These are phyloP conservation scores for Colletotrichum higginsianum DNA, from an alignment of 2,329 filamentous ascomycete species.

Conservation along the genomic window DNA sequence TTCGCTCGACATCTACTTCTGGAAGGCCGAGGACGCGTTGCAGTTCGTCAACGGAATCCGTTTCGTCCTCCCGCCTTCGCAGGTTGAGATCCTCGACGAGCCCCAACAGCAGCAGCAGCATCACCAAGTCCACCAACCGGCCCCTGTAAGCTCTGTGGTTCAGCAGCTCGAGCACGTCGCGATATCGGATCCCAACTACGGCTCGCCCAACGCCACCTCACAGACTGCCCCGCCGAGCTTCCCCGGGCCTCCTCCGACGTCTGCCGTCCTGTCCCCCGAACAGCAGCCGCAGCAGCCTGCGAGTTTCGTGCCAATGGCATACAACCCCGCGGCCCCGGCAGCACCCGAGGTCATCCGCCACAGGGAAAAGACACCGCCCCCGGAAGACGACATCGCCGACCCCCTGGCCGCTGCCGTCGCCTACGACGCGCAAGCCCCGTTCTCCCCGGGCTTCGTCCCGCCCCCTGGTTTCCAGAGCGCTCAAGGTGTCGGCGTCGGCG, in stretches of 20 bases:
- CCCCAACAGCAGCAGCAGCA: slow-evolving; percentile 63
- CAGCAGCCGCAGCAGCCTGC: slow-evolving; percentile 50
- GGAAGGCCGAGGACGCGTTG: slow-evolving; percentile 80
- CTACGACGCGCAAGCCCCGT: slow-evolving; percentile 68
- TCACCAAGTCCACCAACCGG: slow-evolving; percentile 47
- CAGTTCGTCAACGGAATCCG: slow-evolving; percentile 79
- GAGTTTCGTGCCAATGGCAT: slow-evolving; percentile 76
- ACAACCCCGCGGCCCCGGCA: slow-evolving; percentile 84
- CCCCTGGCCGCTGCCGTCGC: slow-evolving; percentile 71
- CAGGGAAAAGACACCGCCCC: slow-evolving; percentile 86
- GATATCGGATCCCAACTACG: slow-evolving; percentile 71
- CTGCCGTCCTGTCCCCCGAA: slow-evolving; percentile 48
- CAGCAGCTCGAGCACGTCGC: slow-evolving; percentile 81
- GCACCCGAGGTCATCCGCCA: slow-evolving; percentile 80
- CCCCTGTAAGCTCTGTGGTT: slow-evolving; percentile 76
- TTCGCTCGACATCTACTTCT: slow-evolving; percentile 84
- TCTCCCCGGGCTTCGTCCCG: slow-evolving; percentile 67
- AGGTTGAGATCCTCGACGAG: slow-evolving; percentile 76
- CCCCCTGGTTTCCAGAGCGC: slow-evolving; percentile 62
- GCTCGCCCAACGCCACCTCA: slow-evolving; percentile 44
- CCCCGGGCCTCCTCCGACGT: slow-evolving; percentile 57
- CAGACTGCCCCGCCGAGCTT: slow-evolving; percentile 52
- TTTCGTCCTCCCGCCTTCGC: slow-evolving; percentile 72
- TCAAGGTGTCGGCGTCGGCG: slow-evolving; percentile 49
- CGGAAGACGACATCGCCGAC: slow-evolving; percentile 74